A percentile compares a stretch with the other conserved stretches of the same genome.
Evolutionary conservation across 768 basidiomycete genomes (phyloP).

Genomic region (Mycena crocata): DNA sequence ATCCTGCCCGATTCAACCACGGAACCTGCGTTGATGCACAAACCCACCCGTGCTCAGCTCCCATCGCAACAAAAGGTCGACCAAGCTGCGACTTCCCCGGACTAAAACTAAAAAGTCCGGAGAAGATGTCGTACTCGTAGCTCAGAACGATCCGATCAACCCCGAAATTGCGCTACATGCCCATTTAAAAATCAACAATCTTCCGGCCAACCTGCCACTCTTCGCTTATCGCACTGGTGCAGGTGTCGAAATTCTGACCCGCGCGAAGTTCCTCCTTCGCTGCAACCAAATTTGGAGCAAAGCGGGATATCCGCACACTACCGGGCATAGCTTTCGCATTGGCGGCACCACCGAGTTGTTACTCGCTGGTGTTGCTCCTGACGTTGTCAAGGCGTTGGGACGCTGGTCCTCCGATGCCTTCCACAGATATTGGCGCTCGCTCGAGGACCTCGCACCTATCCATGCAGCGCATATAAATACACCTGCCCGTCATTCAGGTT

Average conservation of each 20-base stretch:
- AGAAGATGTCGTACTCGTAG: too few species aligned
- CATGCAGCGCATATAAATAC: conserved; percentile 34
- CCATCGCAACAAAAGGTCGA: too few species aligned
- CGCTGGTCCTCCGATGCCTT: conserved; percentile 35
- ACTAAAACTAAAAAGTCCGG: neutral
- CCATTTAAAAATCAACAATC: too few species aligned
- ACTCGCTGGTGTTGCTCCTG: conserved; percentile 4
- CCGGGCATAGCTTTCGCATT: conserved; percentile 12
- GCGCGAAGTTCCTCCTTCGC: neutral
- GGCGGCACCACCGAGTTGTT: too few species aligned
- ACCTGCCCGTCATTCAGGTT: neutral
- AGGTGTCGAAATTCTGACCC: conserved; percentile 5
- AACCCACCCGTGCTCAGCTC: too few species aligned
- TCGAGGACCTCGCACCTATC: conserved; percentile 15
- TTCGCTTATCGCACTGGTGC: neutral
- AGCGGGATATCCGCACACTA: too few species aligned
- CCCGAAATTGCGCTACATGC: neutral
- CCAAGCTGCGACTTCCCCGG: too few species aligned
- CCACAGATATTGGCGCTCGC: conserved; percentile 38
- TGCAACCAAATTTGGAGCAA: too few species aligned
- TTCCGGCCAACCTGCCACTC: too few species aligned
- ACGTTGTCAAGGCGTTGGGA: conserved; percentile 22
- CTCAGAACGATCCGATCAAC: too few species aligned
- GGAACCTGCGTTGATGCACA: too few species aligned
- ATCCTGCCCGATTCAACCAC: too few species aligned